These are phyloP conservation scores for Trapa bicornis DNA, from an alignment of 345 rosid genomes.

Conservation along the genomic window DNA sequence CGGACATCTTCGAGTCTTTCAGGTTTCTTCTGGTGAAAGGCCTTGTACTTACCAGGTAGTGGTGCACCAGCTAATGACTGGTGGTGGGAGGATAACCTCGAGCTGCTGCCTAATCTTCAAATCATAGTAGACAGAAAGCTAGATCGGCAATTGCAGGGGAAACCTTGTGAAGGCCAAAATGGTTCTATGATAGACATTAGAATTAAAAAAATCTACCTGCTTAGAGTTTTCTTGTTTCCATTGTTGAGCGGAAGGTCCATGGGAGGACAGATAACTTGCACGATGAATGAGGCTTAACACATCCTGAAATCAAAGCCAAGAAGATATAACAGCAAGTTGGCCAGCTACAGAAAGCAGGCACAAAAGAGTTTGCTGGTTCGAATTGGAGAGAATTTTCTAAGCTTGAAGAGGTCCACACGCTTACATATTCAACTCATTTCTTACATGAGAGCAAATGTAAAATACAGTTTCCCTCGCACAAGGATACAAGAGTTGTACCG, in stretches of 20 bases:
- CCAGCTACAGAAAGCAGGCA: not conserved
- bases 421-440: not conserved
- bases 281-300: not conserved
- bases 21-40: constrained; percentile 40
- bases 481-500: constrained; percentile 1
- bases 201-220: constrained; percentile 84
- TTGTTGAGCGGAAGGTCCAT: constrained; percentile 52
- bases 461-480: not conserved
- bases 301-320: not conserved
- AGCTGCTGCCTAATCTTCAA: constrained; percentile 46
- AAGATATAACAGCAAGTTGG: not conserved
- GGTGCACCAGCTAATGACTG: constrained; percentile 30
- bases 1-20: constrained; percentile 67
- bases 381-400: not conserved
- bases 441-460: constrained; percentile 6
- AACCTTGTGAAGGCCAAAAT: constrained; percentile 29
- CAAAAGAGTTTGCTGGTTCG: not conserved
- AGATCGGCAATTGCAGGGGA: constrained; percentile 61
- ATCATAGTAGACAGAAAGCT: constrained; percentile 29
- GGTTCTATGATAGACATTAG: constrained; percentile 55
- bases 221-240: constrained; percentile 65
- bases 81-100: constrained; percentile 19
- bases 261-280: constrained; percentile 25
- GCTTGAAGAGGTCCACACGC: not conserved
- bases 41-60: constrained; percentile 33